Evolutionary conservation across 257 asterid species (phyloP).

Genomic region (Gentiana dahurica): DNA sequence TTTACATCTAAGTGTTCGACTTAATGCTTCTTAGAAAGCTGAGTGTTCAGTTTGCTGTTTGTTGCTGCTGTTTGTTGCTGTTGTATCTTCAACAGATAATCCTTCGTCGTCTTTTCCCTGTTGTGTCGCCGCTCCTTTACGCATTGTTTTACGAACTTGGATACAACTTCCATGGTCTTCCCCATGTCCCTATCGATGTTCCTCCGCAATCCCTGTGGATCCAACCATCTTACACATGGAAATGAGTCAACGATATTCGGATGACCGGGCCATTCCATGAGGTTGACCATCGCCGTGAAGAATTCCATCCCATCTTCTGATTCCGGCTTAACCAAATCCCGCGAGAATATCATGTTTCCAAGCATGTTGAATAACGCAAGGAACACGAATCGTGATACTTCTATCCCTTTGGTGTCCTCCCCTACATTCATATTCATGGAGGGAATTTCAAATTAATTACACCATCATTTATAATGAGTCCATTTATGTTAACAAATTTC

Average conservation of each 20-base stretch:
- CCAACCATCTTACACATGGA: slow-evolving; percentile 20
- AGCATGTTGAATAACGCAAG: slow-evolving; percentile 27
- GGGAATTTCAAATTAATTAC: too few relatives aligned
- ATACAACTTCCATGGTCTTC: slow-evolving; percentile 18
- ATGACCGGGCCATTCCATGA: slow-evolving; percentile 19
- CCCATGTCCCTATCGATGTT: slow-evolving; percentile 9
- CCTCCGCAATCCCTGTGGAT: slow-evolving; percentile 18
- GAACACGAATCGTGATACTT: slow-evolving; percentile 15
- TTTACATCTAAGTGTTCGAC: too few relatives aligned
- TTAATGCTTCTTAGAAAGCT: too few relatives aligned
- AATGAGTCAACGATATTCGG: slow-evolving; percentile 28
- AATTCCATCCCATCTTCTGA: slow-evolving; percentile 21
- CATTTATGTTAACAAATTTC: too few relatives aligned
- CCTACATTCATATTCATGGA: neutral
- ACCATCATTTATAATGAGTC: too few relatives aligned
- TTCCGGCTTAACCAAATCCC: slow-evolving; percentile 20
- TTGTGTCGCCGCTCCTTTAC: slow-evolving; percentile 1
- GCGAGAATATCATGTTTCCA: slow-evolving; percentile 23
- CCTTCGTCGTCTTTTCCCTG: neutral
- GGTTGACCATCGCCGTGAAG: slow-evolving; percentile 21
- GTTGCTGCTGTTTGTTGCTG: too few relatives aligned
- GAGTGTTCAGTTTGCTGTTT: too few relatives aligned
- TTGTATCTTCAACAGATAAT: too few relatives aligned
- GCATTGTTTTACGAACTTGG: slow-evolving; percentile 16
- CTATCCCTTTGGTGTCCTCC: slow-evolving; percentile 9